phyloP scores from a whole-genome alignment of 495 filamentous ascomycete species.

The Aspergillus egyptiacus region DNA sequence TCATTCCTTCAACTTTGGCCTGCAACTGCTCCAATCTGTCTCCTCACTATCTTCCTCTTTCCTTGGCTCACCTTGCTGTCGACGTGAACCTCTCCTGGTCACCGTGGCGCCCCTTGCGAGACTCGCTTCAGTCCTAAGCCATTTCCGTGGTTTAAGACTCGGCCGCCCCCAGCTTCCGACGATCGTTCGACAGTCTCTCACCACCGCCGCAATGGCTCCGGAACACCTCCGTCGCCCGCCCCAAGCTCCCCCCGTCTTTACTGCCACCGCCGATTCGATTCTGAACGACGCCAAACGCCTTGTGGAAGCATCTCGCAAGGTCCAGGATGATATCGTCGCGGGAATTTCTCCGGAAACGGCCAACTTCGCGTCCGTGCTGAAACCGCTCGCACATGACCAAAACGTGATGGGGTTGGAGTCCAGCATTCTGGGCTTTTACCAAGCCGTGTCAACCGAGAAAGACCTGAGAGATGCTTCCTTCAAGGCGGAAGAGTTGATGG shows the following conservation, averaged over 20 bases:
- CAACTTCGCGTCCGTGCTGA: conserved; percentile 59
- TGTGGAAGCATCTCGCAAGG: conserved; percentile 57
- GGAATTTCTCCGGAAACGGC: conserved; percentile 59
- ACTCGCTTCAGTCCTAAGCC: conserved; percentile 53
- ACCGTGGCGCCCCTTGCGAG: conserved; percentile 66
- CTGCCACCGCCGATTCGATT: conserved; percentile 69
- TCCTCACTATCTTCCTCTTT: conserved; percentile 32
- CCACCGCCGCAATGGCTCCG: conserved; percentile 62
- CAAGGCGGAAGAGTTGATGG: conserved; percentile 60
- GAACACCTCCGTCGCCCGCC: conserved; percentile 62
- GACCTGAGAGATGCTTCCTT: conserved; percentile 66
- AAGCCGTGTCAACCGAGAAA: conserved; percentile 66
- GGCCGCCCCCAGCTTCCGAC: not conserved
- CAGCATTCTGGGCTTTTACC: conserved; percentile 69
- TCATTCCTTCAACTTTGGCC: no score
- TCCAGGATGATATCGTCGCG: conserved; percentile 71
- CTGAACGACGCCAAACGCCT: conserved; percentile 70
- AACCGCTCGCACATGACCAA: conserved; percentile 63
- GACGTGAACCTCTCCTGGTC: conserved; percentile 53
- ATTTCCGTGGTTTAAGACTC: conserved; percentile 48
- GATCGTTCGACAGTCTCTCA: conserved; percentile 41
- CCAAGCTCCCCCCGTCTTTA: conserved; percentile 81
- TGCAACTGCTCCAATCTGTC: conserved; percentile 12
- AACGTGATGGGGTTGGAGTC: conserved; percentile 53
- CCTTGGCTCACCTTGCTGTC: conserved; percentile 55